Evolutionary conservation across 2,329 filamentous ascomycete species (phyloP), one percentile per base, ranked within the genome.

Genomic region (Colletotrichum sp.): DNA sequence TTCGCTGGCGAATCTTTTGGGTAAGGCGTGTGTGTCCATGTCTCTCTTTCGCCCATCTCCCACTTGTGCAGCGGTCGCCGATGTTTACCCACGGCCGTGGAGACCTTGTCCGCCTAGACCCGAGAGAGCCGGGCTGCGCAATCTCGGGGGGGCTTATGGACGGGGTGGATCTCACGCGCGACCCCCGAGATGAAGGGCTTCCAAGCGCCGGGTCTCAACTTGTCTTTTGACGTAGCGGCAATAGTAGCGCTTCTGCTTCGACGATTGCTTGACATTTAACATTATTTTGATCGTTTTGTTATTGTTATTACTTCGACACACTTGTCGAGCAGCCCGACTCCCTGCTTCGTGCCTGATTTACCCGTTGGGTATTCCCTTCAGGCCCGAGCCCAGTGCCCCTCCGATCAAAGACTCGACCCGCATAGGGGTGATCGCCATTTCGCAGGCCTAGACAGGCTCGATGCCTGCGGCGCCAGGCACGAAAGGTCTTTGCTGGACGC

Each of bases 401-500:
- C 32, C 67, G 26, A 34, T n/a, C 21, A n/a, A 24, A 36, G 55
- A 39, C 26, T 60, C 59, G 34, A 44, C 57, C 34, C 57, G 26
- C 34, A 30, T 62, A 26, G n/a, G 21, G 49, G 60, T 30, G 63
- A 72, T 76, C 55, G 34, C 63, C 55, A 72, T 72, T 59, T 76
- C 69, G 39, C 64, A 72, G 59, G 34, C 10, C 39, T 8, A 55
- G 28, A 24, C 13, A 32, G 69, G 73, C 44, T 63, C 69, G 44
- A 76, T 72, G 73, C 73, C 73, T 76, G 73, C 57, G 57, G 69
- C 69, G 69, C 64, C 64, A 72, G 69, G 73, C 32, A 76, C 69
- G 63, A 9, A 49, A 49, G 18, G 44, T 49, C 44, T 49, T 49
- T 49, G 44, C 44, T 12, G 44, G 32, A 44, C 60, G 49, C 72